Percentiles rank a stretch among this genome's conserved stretches.
These are phyloP conservation scores for Artemisia princeps DNA, from an alignment of 140 eudicot species.

Conservation along the genomic window DNA sequence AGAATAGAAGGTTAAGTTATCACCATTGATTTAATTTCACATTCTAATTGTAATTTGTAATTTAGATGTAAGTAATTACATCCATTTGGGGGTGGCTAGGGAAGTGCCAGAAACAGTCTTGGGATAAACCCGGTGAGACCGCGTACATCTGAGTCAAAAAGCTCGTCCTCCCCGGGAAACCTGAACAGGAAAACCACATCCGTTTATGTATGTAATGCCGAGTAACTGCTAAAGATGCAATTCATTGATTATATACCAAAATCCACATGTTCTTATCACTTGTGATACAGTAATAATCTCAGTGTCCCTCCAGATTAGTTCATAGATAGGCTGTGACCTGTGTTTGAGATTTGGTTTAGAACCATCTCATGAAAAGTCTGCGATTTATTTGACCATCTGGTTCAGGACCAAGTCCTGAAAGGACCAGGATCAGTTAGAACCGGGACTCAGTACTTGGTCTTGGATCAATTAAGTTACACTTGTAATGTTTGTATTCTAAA, in stretches of 20 bases:
- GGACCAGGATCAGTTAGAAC: no score
- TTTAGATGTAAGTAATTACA: slow-evolving; percentile 1
- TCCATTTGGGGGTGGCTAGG: no score
- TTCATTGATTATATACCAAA: slow-evolving; percentile 13
- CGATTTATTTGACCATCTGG: no score
- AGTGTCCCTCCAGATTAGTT: background rate
- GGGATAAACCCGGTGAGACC: no score
- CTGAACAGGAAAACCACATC: no score
- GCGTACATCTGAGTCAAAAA: no score
- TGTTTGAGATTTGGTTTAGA: background rate
- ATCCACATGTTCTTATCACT: slow-evolving; percentile 8
- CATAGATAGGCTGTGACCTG: background rate
- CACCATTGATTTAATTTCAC: slow-evolving; percentile 15
- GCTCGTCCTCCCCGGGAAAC: no score
- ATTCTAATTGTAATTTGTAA: slow-evolving; percentile 15
- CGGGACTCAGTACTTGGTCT: no score
- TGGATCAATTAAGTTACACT: no score
- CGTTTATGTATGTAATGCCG: background rate
- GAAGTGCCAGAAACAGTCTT: no score
- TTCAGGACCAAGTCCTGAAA: no score
- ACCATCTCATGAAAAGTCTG: background rate
- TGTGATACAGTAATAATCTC: slow-evolving; percentile 1
- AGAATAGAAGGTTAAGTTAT: slow-evolving; percentile 20
- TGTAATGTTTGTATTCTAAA: no score
- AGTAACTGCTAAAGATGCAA: slow-evolving; percentile 3